Conservation (phyloP, 106 monocot species). For the Acorus gramineus region DNA sequence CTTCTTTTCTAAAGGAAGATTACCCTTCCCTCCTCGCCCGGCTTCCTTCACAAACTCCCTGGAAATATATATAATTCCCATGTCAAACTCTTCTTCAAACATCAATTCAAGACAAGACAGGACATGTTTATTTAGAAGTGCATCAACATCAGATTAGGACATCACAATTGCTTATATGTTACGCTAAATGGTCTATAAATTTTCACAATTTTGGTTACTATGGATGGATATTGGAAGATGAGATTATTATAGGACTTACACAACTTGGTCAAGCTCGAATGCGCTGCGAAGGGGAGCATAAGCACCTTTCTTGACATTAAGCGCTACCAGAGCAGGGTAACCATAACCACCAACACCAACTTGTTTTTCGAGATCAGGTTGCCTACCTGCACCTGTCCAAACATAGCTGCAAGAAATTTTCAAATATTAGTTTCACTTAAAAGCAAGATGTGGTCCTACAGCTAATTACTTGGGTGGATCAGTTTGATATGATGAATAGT, state of each 20-base stretch:
- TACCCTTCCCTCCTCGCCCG: constrained; percentile 90
- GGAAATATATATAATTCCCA: constrained; percentile 5
- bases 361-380: constrained; percentile 77
- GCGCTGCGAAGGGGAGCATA: constrained; percentile 89
- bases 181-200: too few species aligned
- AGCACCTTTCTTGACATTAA: constrained; percentile 82
- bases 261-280: constrained; percentile 66
- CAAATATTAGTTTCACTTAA: too few species aligned
- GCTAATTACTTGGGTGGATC: too few species aligned
- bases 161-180: too few species aligned
- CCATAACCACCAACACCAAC: constrained; percentile 98
- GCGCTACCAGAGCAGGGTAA: constrained; percentile 91
- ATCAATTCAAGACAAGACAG: background rate
- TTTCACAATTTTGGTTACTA: too few species aligned
- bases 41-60: constrained; percentile 98
- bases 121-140: background rate
- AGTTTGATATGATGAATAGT: too few species aligned
- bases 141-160: too few species aligned
- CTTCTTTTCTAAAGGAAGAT: constrained; percentile 46
- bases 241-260: constrained; percentile 23
- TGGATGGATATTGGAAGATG: too few species aligned
- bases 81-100: background rate
- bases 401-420: constrained; percentile 47
- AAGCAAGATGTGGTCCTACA: too few species aligned
- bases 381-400: constrained; percentile 86